Evolutionary conservation across 2,329 filamentous ascomycete genomes (phyloP).

Genomic region (Paecilomyces variotii): DNA sequence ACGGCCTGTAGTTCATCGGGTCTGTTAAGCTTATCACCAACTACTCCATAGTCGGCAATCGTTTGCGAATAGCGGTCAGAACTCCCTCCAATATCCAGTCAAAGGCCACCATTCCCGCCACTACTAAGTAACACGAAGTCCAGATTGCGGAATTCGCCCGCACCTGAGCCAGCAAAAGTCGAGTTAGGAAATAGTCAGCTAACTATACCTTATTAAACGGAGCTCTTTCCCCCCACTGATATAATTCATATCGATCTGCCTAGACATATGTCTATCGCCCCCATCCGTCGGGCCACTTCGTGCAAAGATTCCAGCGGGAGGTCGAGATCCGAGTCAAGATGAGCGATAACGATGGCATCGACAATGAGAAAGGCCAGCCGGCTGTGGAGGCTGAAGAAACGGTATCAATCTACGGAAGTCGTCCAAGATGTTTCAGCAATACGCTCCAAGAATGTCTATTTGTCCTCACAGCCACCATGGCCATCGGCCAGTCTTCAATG

Average conservation of each 20-base stretch:
- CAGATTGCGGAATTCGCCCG: background rate
- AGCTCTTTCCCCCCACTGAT: background rate
- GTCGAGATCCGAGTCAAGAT: background rate
- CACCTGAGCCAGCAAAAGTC: background rate
- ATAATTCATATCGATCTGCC: background rate
- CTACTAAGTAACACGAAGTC: background rate
- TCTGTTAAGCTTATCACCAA: background rate
- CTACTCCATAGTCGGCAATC: background rate
- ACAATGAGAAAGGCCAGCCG: background rate
- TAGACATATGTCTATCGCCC: background rate
- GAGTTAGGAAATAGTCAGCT: background rate
- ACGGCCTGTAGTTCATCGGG: background rate
- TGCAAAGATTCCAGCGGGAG: background rate
- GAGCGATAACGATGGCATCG: background rate
- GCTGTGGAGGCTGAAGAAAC: background rate
- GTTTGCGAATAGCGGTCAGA: background rate
- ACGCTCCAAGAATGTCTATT: constrained; percentile 58
- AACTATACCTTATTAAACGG: background rate
- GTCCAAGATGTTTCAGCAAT: constrained; percentile 47
- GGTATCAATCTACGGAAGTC: background rate
- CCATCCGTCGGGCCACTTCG: background rate
- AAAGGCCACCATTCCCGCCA: background rate
- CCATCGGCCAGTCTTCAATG: constrained; percentile 56
- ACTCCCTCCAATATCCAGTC: background rate
- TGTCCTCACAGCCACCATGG: constrained; percentile 58